Conservation (phyloP, 805 yeast genomes). For the Zygoascus flipseniorum region DNA sequence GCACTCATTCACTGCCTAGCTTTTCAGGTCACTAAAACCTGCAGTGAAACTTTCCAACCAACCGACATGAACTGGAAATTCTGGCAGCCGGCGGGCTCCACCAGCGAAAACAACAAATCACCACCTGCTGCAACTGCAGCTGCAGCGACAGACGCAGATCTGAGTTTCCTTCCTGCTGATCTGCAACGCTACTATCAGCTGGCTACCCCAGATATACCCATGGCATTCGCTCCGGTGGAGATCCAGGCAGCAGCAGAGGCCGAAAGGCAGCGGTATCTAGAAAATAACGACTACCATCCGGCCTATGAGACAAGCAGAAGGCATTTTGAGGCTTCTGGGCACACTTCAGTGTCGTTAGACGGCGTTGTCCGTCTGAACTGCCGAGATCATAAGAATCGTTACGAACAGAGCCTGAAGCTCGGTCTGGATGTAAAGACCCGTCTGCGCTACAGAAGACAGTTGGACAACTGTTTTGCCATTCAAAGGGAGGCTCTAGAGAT, state of each 20-base stretch:
- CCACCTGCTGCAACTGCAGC: not conserved
- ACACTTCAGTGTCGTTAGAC: not conserved
- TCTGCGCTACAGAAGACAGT: not conserved
- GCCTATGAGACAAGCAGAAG: not conserved
- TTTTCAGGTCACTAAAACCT: too few relatives aligned
- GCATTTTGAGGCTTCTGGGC: not conserved
- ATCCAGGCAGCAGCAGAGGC: constrained; percentile 1
- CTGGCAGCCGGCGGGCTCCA: not conserved
- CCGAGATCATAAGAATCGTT: not conserved
- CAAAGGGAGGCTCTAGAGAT: constrained; percentile 22
- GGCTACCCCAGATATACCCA: constrained; percentile 14
- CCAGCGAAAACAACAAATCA: not conserved
- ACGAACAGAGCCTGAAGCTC: constrained; percentile 1
- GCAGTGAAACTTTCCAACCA: not conserved
- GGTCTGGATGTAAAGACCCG: not conserved
- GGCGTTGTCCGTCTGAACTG: constrained; percentile 2
- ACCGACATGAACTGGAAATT: not conserved
- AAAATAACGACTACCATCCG: not conserved
- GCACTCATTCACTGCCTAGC: too few relatives aligned
- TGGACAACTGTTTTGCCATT: constrained; percentile 19
- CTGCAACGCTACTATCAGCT: constrained; percentile 12
- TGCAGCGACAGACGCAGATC: not conserved
- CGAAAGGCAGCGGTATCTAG: not conserved
- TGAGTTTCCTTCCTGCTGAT: constrained; percentile 9
- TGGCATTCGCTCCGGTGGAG: constrained; percentile 12